Evolutionary conservation across 768 basidiomycete species (phyloP), one percentile per base, ranked within the genome.

Genomic region (Pleurotus salmoneostramineus): DNA sequence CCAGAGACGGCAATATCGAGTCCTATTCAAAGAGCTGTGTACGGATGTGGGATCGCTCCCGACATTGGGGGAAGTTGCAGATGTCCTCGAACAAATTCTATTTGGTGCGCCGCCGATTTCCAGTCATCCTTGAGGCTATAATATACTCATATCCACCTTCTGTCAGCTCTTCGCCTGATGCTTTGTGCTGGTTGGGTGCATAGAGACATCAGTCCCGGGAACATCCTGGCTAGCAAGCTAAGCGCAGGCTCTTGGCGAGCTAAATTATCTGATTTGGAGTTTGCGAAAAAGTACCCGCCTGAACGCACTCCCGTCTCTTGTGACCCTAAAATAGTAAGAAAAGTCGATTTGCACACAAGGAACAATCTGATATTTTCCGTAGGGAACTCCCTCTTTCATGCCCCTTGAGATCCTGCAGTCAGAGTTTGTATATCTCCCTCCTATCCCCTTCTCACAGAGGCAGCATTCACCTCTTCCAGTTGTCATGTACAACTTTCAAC

Each of bases 401-500:
- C 17, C 47, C 17, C 31, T 10, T 32, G 47, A 48, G 17, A 48
- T 32, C 17, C 47, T 21, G 10, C 8, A n/a, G 10, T 8, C 37
- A 17, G 47, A 8, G 11, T 17, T 11, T 17, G 10, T 48, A 10
- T 48, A 48, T 48, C 47, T 48, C 10, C 31, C 15, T 17, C 42
- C 21, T 27, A 27, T 27, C 21, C 6, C 15, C 44, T 27, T 27
- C 21, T 27, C 21, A 15, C 12, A 15, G 15, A 27, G 44, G 27
- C 14, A 8, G 8, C 8, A 11, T 31, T 14, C 11, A 21, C 14
- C 6, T 6, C 11, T 21, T 7, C 51, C 33, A 1, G n/a, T 12
- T 15, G 15, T 54, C 37, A 17, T 54, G 51, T 54, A 43, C n/a
- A 54, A 54, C 12, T 54, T 54, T 15, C 51, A 37, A 21, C 51